Conservation (phyloP, 208 protist genomes). For the Angomonas deanei region DNA sequence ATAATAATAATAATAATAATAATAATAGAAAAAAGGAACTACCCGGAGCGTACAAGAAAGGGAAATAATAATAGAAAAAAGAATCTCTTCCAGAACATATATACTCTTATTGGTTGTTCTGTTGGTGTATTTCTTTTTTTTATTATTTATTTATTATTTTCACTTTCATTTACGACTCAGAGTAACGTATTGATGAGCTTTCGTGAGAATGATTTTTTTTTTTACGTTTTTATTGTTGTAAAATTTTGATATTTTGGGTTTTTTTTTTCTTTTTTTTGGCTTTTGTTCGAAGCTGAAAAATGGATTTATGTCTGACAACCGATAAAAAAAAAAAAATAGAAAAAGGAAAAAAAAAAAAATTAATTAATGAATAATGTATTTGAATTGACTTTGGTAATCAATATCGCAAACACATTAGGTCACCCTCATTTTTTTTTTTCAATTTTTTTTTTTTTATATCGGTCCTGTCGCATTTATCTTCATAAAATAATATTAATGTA, state of each 20-base stretch:
- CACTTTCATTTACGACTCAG: no score
- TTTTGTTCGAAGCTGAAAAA: not conserved
- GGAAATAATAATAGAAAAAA: not conserved
- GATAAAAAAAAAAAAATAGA: constrained; percentile 12
- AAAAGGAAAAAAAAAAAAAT: not conserved
- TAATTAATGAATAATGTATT: not conserved
- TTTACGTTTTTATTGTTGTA: constrained; percentile 2
- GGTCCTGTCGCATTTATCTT: no score
- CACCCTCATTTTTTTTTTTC: no score
- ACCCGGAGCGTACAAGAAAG: not conserved
- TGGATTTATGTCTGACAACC: not conserved
- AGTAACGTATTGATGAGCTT: no score
- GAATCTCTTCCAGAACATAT: not conserved
- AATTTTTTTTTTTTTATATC: no score
- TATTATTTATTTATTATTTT: constrained; percentile 5
- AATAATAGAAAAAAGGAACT: not conserved
- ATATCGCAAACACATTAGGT: not conserved
- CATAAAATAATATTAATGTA: not conserved
- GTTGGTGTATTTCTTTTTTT: constrained; percentile 1
- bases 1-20: constrained; percentile 4
- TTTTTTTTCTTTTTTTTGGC: constrained; percentile 6
- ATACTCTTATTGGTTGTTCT: not conserved
- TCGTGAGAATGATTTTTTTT: constrained; percentile 4
- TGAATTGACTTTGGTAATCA: constrained; percentile 8
- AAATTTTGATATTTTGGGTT: constrained; percentile 11